Base-by-base conservation (phyloP, 2,329 filamentous ascomycete species). In the Fusarium coffeatum region DNA sequence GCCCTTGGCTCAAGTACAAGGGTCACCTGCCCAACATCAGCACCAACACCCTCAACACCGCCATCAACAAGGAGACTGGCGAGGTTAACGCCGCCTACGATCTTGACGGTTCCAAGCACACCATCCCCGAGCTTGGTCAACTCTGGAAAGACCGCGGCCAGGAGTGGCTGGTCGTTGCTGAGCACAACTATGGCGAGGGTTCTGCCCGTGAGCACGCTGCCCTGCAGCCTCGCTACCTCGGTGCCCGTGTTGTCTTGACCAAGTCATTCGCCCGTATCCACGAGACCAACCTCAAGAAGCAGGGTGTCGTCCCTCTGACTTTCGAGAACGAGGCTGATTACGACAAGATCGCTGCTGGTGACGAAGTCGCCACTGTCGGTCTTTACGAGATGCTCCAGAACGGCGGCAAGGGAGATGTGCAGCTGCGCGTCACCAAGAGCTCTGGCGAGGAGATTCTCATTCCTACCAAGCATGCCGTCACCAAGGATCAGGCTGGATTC, bases 1-100 rank as follows among this genome's bases (percentile, higher is more conserved):
- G 94, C 5, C 94, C 94, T 15, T 97, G 94, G 94, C 89, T 99
- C 73, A 98, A 98, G 83, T 99, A 98, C 89, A 98, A 98, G 86
- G 96, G 96, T 68, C 96, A 99, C 82, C 89, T 99, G 68, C 93
- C 96, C 80, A 99, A 99, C 85, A 99, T 99, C 80, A 92, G 91
- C 74, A 93, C 93, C 78, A 99, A 99, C 87, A 99, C 96, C 4
- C 89, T 99, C 72, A 98, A 98, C 82, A 96, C 94, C 56, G 96
- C 96, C 64, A 87, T 94, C 78, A 98, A 98, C 81, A 94, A 92
- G 45, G 93, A 93, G 68, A 99, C 95, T 0, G 92, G 91, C 73
- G 94, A 97, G 81, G 94, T 96, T 70, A 98, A 98, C 80, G 90
- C 88, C 22, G 96, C 95, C 8, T 96, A 97, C 82, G 96, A 99